Conservation (phyloP, 495 filamentous ascomycete species). For the Penicillium samsonianum region DNA sequence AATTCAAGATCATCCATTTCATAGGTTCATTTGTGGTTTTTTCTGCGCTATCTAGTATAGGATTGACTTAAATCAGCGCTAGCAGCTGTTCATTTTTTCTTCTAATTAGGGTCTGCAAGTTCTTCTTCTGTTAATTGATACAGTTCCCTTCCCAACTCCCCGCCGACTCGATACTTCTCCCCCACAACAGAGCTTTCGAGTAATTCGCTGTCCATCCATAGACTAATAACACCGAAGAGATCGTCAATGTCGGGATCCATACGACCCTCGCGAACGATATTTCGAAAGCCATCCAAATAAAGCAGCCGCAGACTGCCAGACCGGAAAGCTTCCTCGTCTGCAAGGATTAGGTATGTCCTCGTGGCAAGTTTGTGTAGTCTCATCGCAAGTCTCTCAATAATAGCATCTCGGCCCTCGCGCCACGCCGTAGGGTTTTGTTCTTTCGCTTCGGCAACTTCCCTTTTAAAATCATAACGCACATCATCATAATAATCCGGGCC, state of each 20-base stretch:
- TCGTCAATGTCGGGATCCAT: conserved; percentile 10
- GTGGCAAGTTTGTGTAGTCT: conserved; percentile 1
- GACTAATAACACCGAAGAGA: conserved; percentile 5
- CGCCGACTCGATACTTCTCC: conserved; percentile 16
- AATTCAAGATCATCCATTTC: too few relatives aligned
- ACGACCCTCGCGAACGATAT: conserved; percentile 11
- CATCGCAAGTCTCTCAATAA: conserved; percentile 8
- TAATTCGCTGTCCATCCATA: conserved; percentile 9
- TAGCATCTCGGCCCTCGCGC: conserved; percentile 1
- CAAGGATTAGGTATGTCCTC: conserved; percentile 11
- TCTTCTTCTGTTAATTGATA: conserved; percentile 15
- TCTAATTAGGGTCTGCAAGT: neutral
- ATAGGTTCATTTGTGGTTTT: too few relatives aligned
- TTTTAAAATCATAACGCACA: conserved; percentile 7
- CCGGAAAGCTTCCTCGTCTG: conserved; percentile 16
- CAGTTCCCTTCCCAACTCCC: conserved; percentile 10
- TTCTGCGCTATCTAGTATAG: too few relatives aligned
- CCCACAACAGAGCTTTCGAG: conserved; percentile 6
- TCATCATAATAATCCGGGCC: neutral
- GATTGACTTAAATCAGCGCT: too few relatives aligned
- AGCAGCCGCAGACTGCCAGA: conserved; percentile 2
- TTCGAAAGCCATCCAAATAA: conserved; percentile 15
- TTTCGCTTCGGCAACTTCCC: neutral
- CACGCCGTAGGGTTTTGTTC: conserved; percentile 1
- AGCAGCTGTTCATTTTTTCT: neutral